phyloP scores from a whole-genome alignment of 1,139 yeast genomes.

The Pichia sp. region DNA sequence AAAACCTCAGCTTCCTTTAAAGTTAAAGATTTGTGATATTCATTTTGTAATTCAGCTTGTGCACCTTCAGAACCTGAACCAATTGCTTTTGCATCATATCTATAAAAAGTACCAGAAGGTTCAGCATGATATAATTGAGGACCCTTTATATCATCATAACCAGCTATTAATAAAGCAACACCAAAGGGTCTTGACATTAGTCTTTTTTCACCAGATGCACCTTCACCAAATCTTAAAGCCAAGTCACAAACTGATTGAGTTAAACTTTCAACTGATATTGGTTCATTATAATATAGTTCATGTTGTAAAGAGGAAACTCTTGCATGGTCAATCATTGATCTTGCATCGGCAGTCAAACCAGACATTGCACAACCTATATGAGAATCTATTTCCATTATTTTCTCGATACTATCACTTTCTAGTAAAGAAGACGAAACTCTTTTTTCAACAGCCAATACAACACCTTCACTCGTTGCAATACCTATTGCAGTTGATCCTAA shows the following conservation, averaged over 20 bases:
- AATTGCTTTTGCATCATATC: slow-evolving; percentile 97
- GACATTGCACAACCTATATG: slow-evolving; percentile 99
- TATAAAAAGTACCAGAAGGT: slow-evolving; percentile 96
- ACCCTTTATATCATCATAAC: slow-evolving; percentile 85
- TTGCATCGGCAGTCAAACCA: slow-evolving; percentile 97
- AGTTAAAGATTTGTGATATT: slow-evolving; percentile 92
- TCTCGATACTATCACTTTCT: slow-evolving; percentile 91
- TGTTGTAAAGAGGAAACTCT: slow-evolving; percentile 88
- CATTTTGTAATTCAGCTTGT: slow-evolving; percentile 94
- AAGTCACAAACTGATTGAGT: slow-evolving; percentile 96
- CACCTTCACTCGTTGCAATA: slow-evolving; percentile 93
- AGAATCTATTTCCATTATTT: slow-evolving; percentile 87
- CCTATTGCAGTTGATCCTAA: slow-evolving; percentile 97
- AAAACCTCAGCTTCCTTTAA: slow-evolving; percentile 88
- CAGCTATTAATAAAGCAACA: slow-evolving; percentile 94
- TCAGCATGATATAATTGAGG: slow-evolving; percentile 98
- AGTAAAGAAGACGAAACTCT: slow-evolving; percentile 89
- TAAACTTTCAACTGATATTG: slow-evolving; percentile 84
- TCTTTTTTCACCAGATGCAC: slow-evolving; percentile 95
- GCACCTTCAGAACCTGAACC: slow-evolving; percentile 99
- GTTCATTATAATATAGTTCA: slow-evolving; percentile 84
- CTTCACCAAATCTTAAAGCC: slow-evolving; percentile 96
- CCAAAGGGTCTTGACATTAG: slow-evolving; percentile 99
- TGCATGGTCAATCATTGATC: slow-evolving; percentile 98
- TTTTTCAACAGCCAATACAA: slow-evolving; percentile 92